These are phyloP conservation scores for Termitomyces sp. DNA, from an alignment of 768 basidiomycete species.

Conservation along the genomic window DNA sequence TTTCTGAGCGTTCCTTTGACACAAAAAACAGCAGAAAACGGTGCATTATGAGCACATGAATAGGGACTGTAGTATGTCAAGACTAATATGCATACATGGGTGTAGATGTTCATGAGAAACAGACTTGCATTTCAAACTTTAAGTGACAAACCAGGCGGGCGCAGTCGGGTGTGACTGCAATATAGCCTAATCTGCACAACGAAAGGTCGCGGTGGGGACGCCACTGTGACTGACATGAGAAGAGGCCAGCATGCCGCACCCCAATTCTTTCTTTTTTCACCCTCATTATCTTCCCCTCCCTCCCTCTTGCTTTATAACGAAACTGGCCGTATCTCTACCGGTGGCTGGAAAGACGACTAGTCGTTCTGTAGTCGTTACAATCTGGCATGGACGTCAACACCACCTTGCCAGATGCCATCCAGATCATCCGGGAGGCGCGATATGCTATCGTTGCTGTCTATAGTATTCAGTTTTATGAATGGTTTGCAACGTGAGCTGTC, in stretches of 20 bases:
- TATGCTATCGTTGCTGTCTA: conserved; percentile 28
- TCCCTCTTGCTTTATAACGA: background rate
- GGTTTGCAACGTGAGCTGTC: conserved; percentile 27
- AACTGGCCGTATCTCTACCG: conserved; percentile 4
- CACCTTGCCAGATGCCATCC: conserved; percentile 2
- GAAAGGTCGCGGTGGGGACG: background rate
- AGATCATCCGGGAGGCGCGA: conserved; percentile 18
- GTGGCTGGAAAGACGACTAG: conserved; percentile 7
- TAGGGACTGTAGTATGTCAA: background rate
- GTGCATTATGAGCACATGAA: background rate
- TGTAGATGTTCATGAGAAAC: background rate
- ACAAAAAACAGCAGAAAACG: background rate
- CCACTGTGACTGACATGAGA: conserved; percentile 14
- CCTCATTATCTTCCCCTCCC: background rate
- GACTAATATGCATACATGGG: too few species aligned
- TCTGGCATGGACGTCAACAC: conserved; percentile 9
- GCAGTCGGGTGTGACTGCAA: conserved; percentile 4
- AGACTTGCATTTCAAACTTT: background rate
- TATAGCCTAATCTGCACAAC: conserved; percentile 7
- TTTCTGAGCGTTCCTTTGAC: background rate
- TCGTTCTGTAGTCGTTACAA: background rate
- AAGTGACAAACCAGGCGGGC: background rate
- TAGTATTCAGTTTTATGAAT: conserved; percentile 29
- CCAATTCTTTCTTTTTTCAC: background rate
- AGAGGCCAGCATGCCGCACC: conserved; percentile 1